A percentile compares a stretch with the other conserved stretches of the same genome.
These are phyloP conservation scores for Gillenia trifoliata DNA, from an alignment of 306 rosid genomes.

Conservation along the genomic window DNA sequence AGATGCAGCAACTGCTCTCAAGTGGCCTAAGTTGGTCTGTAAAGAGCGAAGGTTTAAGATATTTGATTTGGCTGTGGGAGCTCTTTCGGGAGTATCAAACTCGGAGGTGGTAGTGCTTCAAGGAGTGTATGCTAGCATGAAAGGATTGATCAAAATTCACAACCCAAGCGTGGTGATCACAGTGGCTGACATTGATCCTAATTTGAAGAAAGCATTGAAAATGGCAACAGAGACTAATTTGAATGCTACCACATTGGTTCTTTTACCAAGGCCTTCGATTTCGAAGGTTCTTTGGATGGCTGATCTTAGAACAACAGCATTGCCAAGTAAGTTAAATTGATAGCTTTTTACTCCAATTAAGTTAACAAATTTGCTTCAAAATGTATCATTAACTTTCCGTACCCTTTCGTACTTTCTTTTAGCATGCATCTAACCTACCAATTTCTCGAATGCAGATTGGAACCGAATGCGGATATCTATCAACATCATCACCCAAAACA, in stretches of 20 bases:
- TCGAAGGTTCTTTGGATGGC: conserved; percentile 94
- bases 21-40: conserved; percentile 79
- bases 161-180: conserved; percentile 81
- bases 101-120: conserved; percentile 82
- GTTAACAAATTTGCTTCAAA: conserved; percentile 8
- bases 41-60: conserved; percentile 81
- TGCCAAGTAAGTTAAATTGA: conserved; percentile 62
- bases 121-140: conserved; percentile 79
- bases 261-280: conserved; percentile 62
- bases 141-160: conserved; percentile 84
- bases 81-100: conserved; percentile 63
- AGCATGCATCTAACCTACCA: background rate
- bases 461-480: conserved; percentile 68
- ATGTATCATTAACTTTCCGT: background rate
- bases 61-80: conserved; percentile 62
- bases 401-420: background rate
- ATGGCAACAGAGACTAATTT: conserved; percentile 68
- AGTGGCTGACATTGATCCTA: conserved; percentile 58
- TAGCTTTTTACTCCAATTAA: conserved; percentile 42
- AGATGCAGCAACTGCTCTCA: conserved; percentile 62
- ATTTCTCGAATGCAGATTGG: conserved; percentile 61
- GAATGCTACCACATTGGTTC: conserved; percentile 61
- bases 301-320: conserved; percentile 73
- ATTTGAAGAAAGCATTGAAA: conserved; percentile 77
- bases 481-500: conserved; percentile 84